Base-by-base conservation (phyloP, 1,284 basidiomycete species). In the Tremellales sp. region DNA sequence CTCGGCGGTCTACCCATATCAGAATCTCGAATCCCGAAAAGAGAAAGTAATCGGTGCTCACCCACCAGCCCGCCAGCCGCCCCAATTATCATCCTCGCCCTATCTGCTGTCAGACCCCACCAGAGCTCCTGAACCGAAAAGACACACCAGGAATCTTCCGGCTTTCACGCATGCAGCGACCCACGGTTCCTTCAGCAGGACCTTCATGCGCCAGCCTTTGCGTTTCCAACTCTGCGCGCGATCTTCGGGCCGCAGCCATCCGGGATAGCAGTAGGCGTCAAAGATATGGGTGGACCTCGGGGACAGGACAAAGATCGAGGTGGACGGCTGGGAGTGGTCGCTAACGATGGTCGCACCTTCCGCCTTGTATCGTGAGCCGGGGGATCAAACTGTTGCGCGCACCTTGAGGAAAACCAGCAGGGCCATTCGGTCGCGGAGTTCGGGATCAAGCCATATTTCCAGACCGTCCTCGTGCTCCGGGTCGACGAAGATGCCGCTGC, bases 21-120 rank as follows among this genome's bases (percentile, higher is more conserved):
- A 14, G 79, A 74, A 8, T n/a, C n/a, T n/a, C n/a, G 47, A 43
- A 8, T 71, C 74, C 29, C 78, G 60, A 65, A 81, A 81, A n/a
- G 78, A 71, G 26, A 66, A 66, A 16, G 79, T 79, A 28, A 28
- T 5, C 25, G 13, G 21, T n/a, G 44, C 53, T 45, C 36, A 55
- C 53, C 58, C 60, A 45, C 60, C 60, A 14, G 44, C 56, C 39
- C 60, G 32, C 34, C 44, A 53, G 12, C 56, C 54, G 37, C 45
- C 52, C 60, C 61, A 64, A 5, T 51, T 33, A 39, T 60, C 50
- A 2, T 41, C 46, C 22, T 54, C 51, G 5, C 62, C 60, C 53
- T 47, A 22, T 21, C 12, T 16, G 12, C 3, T 13, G 18, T 40
- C 36, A 47, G 36, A 24, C 6, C 9, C 25, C 10, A 3, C 21